Base-by-base conservation (phyloP, 306 rosid species). In the Sindora glabra region DNA sequence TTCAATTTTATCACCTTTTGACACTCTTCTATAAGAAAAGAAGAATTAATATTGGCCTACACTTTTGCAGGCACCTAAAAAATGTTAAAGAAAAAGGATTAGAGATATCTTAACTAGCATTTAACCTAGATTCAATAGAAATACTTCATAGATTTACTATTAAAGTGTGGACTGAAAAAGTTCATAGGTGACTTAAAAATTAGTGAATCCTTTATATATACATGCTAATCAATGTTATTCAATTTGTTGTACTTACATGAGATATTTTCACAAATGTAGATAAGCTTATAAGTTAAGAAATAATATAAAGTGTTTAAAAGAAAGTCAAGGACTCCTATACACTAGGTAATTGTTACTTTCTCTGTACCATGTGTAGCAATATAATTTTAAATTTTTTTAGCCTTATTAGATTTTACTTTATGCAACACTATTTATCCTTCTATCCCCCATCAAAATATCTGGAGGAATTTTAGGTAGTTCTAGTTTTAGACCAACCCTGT, bases 301-400 rank as follows among this genome's bases (percentile, higher is more conserved):
- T 68, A 89, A 80, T 65, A 67, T 76, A 24, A 89, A 72, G 74
- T 94, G 99, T 82, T 76, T 95, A n/a, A 95, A 89, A 42, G 36
- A 83, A 39, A 94, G 97, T 59, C 89, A 78, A 69, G 96, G 85
- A 59, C 99, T 96, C 99, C 99, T 96, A 29, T 92, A 97, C 83
- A 89, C 99, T 0, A 95, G 99, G 97, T 92, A 67, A 70, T 72
- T 73, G 30, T 54, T 58, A 39, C 50, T 63, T 27, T 48, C n/a
- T n/a, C n/a, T n/a, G n/a, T n/a, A n/a, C n/a, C n/a, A n/a, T n/a
- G n/a, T n/a, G n/a, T n/a, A n/a, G n/a, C n/a, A n/a, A n/a, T n/a
- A n/a, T n/a, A n/a, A n/a, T n/a, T n/a, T n/a, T n/a, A n/a, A n/a
- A n/a, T n/a, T n/a, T n/a, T n/a, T n/a, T n/a, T n/a, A n/a, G n/a